These are phyloP conservation scores for Venturia oleaginea DNA, from an alignment of 2,329 filamentous ascomycete species.

Conservation along the genomic window DNA sequence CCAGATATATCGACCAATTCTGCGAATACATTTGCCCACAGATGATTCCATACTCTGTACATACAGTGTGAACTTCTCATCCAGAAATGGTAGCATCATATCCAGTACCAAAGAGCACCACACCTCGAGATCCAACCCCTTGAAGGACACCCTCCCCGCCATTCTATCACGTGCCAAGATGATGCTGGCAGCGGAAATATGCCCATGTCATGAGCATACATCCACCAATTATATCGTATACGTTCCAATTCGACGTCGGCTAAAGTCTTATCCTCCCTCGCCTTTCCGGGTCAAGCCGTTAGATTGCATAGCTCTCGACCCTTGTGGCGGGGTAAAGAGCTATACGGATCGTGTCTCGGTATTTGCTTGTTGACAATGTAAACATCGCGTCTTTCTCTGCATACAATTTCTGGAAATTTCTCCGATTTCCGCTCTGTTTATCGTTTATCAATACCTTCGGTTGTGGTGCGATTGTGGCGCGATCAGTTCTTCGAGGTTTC, in stretches of 20 bases:
- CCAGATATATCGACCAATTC: too few species aligned
- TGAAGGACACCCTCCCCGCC: too few species aligned
- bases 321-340: neutral
- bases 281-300: neutral
- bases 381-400: neutral
- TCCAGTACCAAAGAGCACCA: too few species aligned
- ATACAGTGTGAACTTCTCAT: too few species aligned
- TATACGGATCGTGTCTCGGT: neutral
- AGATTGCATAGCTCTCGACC: neutral
- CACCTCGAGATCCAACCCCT: too few species aligned
- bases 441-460: neutral
- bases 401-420: neutral
- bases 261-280: neutral
- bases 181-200: neutral
- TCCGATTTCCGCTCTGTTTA: neutral
- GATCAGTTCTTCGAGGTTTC: neutral
- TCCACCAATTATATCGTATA: neutral
- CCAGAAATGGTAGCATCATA: too few species aligned
- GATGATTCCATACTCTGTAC: too few species aligned
- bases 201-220: neutral
- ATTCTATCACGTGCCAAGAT: too few species aligned
- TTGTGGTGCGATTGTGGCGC: slow-evolving; percentile 1
- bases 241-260: neutral
- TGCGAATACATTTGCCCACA: too few species aligned
- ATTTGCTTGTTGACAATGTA: neutral